Conservation (phyloP, 441 rosid genomes). For the Bocquillonia castaneifolia region DNA sequence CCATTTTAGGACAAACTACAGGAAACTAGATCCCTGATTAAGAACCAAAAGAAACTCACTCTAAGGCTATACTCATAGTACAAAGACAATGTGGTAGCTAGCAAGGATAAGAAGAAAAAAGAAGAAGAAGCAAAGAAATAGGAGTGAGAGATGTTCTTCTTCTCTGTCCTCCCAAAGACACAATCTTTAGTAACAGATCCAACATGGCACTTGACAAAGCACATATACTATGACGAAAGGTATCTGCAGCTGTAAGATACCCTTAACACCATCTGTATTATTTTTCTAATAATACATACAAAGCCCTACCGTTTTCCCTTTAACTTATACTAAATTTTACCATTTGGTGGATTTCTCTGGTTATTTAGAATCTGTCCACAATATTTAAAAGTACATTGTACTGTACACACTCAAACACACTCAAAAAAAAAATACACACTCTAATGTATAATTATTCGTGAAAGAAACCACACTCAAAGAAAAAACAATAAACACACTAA, state of each 20-base stretch:
- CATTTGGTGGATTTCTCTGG: slow-evolving; percentile 2
- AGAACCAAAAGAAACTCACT: slow-evolving; percentile 32
- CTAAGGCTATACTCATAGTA: slow-evolving; percentile 27
- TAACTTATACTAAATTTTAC: slow-evolving; percentile 23
- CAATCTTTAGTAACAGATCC: slow-evolving; percentile 25
- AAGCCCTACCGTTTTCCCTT: slow-evolving; percentile 14
- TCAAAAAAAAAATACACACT: background rate
- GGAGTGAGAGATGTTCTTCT: slow-evolving; percentile 20
- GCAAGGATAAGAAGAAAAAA: too few species aligned
- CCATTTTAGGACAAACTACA: slow-evolving; percentile 25
- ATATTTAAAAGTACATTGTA: background rate
- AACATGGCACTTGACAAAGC: slow-evolving; percentile 25
- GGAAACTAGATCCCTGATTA: slow-evolving; percentile 28
- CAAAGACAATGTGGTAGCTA: slow-evolving; percentile 33
- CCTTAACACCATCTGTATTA: slow-evolving; percentile 33
- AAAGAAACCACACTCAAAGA: too few species aligned
- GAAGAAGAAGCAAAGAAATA: slow-evolving; percentile 20
- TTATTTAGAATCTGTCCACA: slow-evolving; percentile 3
- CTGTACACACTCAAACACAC: background rate
- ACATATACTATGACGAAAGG: slow-evolving; percentile 44
- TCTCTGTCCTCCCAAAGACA: slow-evolving; percentile 16
- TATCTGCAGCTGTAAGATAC: slow-evolving; percentile 41
- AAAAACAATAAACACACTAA: too few species aligned
- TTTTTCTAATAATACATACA: slow-evolving; percentile 29
- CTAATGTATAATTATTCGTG: too few species aligned